A percentile compares a stretch with the other conserved stretches of the same genome.
phyloP scores from a whole-genome alignment of 345 rosid genomes.

The Rhizophora mangle region DNA sequence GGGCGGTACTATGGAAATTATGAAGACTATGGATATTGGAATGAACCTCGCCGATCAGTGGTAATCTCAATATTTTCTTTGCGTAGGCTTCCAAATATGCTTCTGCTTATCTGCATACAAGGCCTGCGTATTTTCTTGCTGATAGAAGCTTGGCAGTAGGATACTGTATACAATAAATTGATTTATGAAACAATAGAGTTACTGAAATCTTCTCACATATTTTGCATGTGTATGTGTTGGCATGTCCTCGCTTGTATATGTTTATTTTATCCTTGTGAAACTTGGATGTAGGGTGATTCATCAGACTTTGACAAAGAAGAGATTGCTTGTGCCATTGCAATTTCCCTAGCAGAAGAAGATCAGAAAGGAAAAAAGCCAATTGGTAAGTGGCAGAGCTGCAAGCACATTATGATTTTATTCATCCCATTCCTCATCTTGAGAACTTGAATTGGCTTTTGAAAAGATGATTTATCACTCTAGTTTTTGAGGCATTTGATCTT shows the following conservation, averaged over 20 bases:
- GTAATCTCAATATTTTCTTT: slow-evolving; percentile 37
- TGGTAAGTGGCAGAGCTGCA: slow-evolving; percentile 45
- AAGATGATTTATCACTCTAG: too few relatives aligned
- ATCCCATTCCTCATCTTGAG: not conserved
- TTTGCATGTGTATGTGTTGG: not conserved
- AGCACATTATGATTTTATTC: not conserved
- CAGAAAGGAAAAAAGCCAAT: slow-evolving; percentile 69
- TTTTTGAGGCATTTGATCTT: too few relatives aligned
- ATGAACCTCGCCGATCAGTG: slow-evolving; percentile 54
- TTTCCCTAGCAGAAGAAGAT: slow-evolving; percentile 75
- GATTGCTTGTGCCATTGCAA: slow-evolving; percentile 71
- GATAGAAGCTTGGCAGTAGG: not conserved
- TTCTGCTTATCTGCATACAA: slow-evolving; percentile 3
- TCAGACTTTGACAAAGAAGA: slow-evolving; percentile 82
- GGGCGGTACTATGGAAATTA: slow-evolving; percentile 51
- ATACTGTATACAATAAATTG: not conserved
- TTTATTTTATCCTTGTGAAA: slow-evolving; percentile 1
- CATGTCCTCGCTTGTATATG: too few relatives aligned
- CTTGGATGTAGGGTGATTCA: slow-evolving; percentile 58
- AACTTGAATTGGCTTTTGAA: too few relatives aligned
- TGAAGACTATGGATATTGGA: slow-evolving; percentile 45
- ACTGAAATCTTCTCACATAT: slow-evolving; percentile 5
- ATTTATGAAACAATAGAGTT: slow-evolving; percentile 7
- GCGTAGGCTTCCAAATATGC: not conserved
- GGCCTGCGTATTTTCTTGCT: not conserved